A percentile compares a stretch with the other conserved stretches of the same genome.
phyloP scores from a whole-genome alignment of 2,329 filamentous ascomycete species.

The Pseudogymnoascus sp. region DNA sequence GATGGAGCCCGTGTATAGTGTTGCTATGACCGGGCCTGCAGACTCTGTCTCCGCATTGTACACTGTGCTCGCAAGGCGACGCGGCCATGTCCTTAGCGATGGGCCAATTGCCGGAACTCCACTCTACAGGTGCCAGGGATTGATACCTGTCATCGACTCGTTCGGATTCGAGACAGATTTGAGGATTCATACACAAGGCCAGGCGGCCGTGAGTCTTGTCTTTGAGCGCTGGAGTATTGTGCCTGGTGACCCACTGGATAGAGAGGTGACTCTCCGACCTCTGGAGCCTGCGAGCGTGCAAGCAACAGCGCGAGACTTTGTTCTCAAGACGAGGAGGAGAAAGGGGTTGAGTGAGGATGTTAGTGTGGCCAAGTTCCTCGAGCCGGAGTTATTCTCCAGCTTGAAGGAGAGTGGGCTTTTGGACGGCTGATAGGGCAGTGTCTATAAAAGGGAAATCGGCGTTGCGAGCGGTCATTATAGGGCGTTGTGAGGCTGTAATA shows the following conservation, averaged over 20 bases:
- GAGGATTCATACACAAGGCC: constrained; percentile 89
- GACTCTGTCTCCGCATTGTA: constrained; percentile 85
- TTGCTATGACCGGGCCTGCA: constrained; percentile 86
- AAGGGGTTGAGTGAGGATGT: constrained; percentile 96
- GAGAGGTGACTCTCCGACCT: constrained; percentile 70
- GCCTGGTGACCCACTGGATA: constrained; percentile 89
- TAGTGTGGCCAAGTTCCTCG: constrained; percentile 89
- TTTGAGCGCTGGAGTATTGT: constrained; percentile 97
- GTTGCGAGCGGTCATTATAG: constrained; percentile 8
- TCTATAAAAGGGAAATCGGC: constrained; percentile 7
- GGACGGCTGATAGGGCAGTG: constrained; percentile 40
- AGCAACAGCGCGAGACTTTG: constrained; percentile 89
- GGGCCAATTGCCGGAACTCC: constrained; percentile 90
- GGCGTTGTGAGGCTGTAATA: constrained; percentile 8
- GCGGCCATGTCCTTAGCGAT: constrained; percentile 91
- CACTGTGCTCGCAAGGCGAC: constrained; percentile 77
- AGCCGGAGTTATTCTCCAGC: constrained; percentile 84
- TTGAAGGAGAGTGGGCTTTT: constrained; percentile 84
- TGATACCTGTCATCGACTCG: constrained; percentile 92
- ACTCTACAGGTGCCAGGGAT: constrained; percentile 80
- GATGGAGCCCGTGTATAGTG: constrained; percentile 93
- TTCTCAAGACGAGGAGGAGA: constrained; percentile 85
- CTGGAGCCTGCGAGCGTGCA: constrained; percentile 83
- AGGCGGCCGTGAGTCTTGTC: constrained; percentile 80
- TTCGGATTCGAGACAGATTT: constrained; percentile 98